Evolutionary conservation across 148 eudicot genomes (phyloP).

Genomic region (Chenopodium formosanum): DNA sequence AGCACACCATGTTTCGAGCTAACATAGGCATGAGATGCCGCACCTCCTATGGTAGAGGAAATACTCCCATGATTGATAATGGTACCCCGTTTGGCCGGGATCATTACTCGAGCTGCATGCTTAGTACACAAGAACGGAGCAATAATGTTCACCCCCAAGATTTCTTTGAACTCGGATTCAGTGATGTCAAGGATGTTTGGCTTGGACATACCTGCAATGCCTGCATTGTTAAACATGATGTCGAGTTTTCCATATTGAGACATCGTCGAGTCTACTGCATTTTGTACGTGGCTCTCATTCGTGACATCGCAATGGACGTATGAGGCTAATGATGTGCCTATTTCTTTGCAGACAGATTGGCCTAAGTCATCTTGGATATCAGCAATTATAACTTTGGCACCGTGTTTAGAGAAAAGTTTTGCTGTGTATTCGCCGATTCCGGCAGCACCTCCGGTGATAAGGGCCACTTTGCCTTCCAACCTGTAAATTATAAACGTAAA

Average conservation of each 20-base stretch:
- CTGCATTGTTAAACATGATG: constrained; percentile 44
- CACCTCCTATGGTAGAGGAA: constrained; percentile 23
- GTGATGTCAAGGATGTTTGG: constrained; percentile 16
- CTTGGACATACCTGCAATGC: not conserved
- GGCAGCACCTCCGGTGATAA: constrained; percentile 42
- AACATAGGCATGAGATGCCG: constrained; percentile 27
- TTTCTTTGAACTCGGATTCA: constrained; percentile 27
- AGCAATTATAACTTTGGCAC: constrained; percentile 35
- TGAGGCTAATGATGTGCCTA: constrained; percentile 26
- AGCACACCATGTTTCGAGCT: constrained; percentile 34
- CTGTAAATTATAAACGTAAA: not conserved
- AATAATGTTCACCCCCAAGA: constrained; percentile 26
- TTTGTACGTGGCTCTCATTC: constrained; percentile 28
- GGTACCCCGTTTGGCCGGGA: constrained; percentile 28
- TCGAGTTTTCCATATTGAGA: constrained; percentile 33
- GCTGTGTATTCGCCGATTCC: constrained; percentile 37
- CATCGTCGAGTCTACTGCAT: constrained; percentile 26
- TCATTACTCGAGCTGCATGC: not conserved
- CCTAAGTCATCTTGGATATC: constrained; percentile 41
- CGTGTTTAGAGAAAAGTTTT: constrained; percentile 26
- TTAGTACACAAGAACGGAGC: constrained; percentile 34
- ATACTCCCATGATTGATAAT: constrained; percentile 31
- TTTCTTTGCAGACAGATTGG: constrained; percentile 24
- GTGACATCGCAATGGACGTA: constrained; percentile 39
- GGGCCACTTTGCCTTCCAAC: constrained; percentile 42